Evolutionary conservation across 2,329 filamentous ascomycete genomes (phyloP).

Genomic region (Calonectria pteridis): DNA sequence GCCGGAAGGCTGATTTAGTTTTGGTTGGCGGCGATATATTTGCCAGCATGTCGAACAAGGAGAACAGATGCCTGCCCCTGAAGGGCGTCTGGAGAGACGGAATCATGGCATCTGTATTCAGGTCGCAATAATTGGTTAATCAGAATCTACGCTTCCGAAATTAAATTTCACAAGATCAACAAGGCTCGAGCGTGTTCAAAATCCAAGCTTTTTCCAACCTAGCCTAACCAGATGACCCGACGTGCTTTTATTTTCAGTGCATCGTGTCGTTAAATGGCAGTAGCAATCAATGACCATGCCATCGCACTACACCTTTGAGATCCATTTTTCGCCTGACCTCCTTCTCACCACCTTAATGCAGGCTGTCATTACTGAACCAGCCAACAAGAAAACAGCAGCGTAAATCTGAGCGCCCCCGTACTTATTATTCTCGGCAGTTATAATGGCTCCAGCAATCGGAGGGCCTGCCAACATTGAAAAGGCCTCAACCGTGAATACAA

Average conservation of each 20-base stretch:
- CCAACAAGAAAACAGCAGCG: neutral
- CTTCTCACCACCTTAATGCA: neutral
- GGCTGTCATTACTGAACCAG: neutral
- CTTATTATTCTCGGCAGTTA: neutral
- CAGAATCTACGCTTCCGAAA: neutral
- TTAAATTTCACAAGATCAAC: neutral
- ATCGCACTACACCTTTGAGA: neutral
- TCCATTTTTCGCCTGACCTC: neutral
- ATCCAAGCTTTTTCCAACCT: too few relatives aligned
- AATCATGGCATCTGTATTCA: neutral
- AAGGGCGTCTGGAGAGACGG: neutral
- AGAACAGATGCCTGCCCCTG: neutral
- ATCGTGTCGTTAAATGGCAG: neutral
- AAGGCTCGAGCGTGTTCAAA: too few relatives aligned
- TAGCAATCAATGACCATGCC: too few relatives aligned
- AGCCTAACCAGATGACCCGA: neutral
- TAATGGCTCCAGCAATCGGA: slow-evolving; percentile 5
- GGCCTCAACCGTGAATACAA: neutral
- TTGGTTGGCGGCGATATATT: neutral
- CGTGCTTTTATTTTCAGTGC: neutral
- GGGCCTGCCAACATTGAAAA: slow-evolving; percentile 15
- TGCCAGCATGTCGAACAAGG: neutral
- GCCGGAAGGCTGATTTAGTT: neutral
- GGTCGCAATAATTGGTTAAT: neutral
- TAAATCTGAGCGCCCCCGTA: slow-evolving; percentile 6